A percentile compares a stretch with the other conserved stretches of the same genome.
phyloP scores from a whole-genome alignment of 306 rosid genomes.

The Neltuma alba region DNA sequence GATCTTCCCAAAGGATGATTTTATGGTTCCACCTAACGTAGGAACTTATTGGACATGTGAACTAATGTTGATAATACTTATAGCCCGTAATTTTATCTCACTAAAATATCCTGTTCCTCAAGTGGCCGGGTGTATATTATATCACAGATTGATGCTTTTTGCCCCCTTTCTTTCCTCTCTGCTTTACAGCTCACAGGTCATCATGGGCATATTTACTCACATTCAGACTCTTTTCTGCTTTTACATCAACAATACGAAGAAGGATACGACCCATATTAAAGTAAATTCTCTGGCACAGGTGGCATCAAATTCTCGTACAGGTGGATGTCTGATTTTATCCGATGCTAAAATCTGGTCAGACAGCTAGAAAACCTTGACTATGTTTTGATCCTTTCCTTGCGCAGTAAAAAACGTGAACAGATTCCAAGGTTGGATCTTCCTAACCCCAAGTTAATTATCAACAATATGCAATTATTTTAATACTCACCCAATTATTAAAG shows the following conservation, averaged over 20 bases:
- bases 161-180: background rate
- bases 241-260: background rate
- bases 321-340: constrained; percentile 32
- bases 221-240: background rate
- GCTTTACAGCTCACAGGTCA: constrained; percentile 23
- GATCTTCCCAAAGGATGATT: constrained; percentile 16
- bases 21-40: constrained; percentile 33
- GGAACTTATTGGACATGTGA: constrained; percentile 38
- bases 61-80: constrained; percentile 27
- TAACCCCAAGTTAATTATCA: constrained; percentile 1
- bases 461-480: background rate
- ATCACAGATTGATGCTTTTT: background rate
- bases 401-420: constrained; percentile 14
- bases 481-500: background rate
- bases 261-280: constrained; percentile 18
- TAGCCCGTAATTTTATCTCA: background rate
- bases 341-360: constrained; percentile 17
- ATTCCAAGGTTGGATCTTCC: constrained; percentile 9
- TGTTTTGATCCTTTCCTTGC: constrained; percentile 41
- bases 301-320: too few relatives aligned
- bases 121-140: background rate
- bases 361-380: background rate
- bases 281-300: constrained; percentile 33
- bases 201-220: constrained; percentile 19
- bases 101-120: background rate